Base-by-base conservation (phyloP, 441 rosid species). In the Dalechampia spathulata region DNA sequence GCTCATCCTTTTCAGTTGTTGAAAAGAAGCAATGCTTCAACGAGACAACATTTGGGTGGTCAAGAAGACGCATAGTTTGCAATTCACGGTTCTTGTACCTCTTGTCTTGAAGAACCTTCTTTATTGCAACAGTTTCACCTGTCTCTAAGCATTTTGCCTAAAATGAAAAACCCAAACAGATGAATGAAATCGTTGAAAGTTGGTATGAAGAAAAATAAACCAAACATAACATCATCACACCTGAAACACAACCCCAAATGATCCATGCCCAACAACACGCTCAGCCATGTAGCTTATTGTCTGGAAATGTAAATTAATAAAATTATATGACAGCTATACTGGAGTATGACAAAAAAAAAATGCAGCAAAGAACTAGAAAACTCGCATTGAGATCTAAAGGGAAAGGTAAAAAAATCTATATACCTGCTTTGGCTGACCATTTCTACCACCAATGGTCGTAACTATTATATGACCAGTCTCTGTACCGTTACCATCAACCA, bases 221-320 rank as follows among this genome's bases (percentile, higher is more conserved):
- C n/a, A n/a, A n/a, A n/a, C n/a, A n/a, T n/a, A n/a, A n/a, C n/a
- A n/a, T n/a, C n/a, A n/a, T n/a, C 62, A n/a, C 49, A 89, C 99
- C 87, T 92, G 97, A 58, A 89, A 92, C 37, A 89, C 99, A 71
- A 92, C 96, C 9, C 99, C 99, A 57, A 92, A 92, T 50, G 99
- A 89, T 57, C 99, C 99, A 1, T 89, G 90, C 32, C 99, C 99
- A 60, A 92, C 97, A 55, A 81, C 90, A 39, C 92, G 97, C 63
- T 92, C 99, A 13, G 99, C 99, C 97, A 92, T 92, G 76, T 89
- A 92, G 76, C 97, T 92, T 53, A 92, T 92, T 3, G 97, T 86
- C 99, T 92, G 74, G 16, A 70, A 64, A 64, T 32, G 19, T 40
- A 32, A 36, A 54, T 26, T 15, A 17, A 48, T 6, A 20, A 42